Percentiles rank a stretch among this genome's conserved stretches.
These are phyloP conservation scores for Pisolithus orientalis DNA, from an alignment of 768 basidiomycete genomes.

Conservation along the genomic window DNA sequence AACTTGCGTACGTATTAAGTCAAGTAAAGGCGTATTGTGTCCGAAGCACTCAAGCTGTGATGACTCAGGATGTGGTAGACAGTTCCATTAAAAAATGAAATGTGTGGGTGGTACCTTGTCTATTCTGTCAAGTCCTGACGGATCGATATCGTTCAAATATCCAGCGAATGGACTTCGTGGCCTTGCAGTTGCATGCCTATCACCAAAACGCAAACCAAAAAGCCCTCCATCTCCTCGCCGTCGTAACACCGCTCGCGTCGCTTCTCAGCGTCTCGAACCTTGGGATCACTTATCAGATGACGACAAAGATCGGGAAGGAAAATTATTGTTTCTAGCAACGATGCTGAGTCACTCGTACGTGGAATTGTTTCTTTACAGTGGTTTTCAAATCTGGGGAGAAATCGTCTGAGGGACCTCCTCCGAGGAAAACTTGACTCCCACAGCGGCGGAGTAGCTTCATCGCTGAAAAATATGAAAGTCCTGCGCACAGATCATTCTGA, in stretches of 20 bases:
- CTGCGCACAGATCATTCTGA: slow-evolving; percentile 33
- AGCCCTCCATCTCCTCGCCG: too few relatives aligned
- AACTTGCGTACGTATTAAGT: slow-evolving; percentile 32
- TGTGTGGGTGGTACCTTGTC: slow-evolving; percentile 32
- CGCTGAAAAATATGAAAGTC: slow-evolving; percentile 52
- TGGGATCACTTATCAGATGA: too few relatives aligned
- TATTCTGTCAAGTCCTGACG: not conserved
- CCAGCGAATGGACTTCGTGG: slow-evolving; percentile 40
- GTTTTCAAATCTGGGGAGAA: too few relatives aligned
- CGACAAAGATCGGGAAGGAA: too few relatives aligned
- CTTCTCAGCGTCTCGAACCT: too few relatives aligned
- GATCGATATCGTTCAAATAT: slow-evolving; percentile 34
- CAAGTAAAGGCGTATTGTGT: slow-evolving; percentile 26
- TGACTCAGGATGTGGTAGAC: slow-evolving; percentile 36
- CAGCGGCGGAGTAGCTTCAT: too few relatives aligned
- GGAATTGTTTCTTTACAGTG: too few relatives aligned
- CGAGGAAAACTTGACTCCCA: too few relatives aligned
- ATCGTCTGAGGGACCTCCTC: too few relatives aligned
- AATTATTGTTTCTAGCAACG: too few relatives aligned
- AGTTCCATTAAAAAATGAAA: slow-evolving; percentile 54
- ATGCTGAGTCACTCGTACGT: too few relatives aligned
- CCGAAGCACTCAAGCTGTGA: slow-evolving; percentile 21
- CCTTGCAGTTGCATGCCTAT: slow-evolving; percentile 40
- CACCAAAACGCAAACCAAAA: slow-evolving; percentile 10
- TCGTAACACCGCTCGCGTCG: too few relatives aligned